Evolutionary conservation across 768 basidiomycete species (phyloP).

Genomic region (Hygrocybe punicea): DNA sequence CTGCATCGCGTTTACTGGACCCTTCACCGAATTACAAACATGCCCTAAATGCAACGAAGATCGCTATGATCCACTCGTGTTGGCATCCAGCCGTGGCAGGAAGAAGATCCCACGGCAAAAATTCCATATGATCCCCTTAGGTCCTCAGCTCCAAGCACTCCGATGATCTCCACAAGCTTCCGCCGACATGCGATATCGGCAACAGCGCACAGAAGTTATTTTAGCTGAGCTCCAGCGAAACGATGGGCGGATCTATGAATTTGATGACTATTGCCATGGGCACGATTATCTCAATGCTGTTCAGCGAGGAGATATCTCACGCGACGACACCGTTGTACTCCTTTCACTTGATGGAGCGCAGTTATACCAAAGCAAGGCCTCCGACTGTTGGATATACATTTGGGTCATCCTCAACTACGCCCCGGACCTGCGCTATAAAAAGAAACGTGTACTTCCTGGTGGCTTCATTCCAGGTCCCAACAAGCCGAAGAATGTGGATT

Average conservation of each 20-base stretch:
- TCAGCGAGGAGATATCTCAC: slow-evolving; percentile 15
- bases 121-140: slow-evolving; percentile 38
- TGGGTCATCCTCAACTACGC: slow-evolving; percentile 37
- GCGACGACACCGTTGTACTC: slow-evolving; percentile 34
- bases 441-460: slow-evolving; percentile 22
- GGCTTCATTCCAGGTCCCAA: slow-evolving; percentile 28
- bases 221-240: slow-evolving; percentile 1
- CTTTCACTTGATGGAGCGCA: slow-evolving; percentile 43
- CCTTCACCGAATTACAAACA: slow-evolving; percentile 18
- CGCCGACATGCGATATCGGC: slow-evolving; percentile 19
- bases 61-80: slow-evolving; percentile 20
- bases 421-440: slow-evolving; percentile 24
- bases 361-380: slow-evolving; percentile 40
- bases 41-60: slow-evolving; percentile 30
- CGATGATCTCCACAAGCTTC: slow-evolving; percentile 20
- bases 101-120: slow-evolving; percentile 21
- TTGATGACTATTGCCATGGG: slow-evolving; percentile 30
- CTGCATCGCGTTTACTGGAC: slow-evolving; percentile 40
- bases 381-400: slow-evolving; percentile 43
- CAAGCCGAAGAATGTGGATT: slow-evolving; percentile 32
- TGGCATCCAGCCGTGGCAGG: neutral
- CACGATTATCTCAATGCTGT: slow-evolving; percentile 22
- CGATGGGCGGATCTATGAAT: slow-evolving; percentile 11
- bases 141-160: slow-evolving; percentile 37
- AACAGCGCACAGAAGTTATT: slow-evolving; percentile 10